A percentile compares a stretch with the other conserved stretches of the same genome.
These are phyloP conservation scores for Gyrodon lividus DNA, from an alignment of 768 basidiomycete genomes.

Conservation along the genomic window DNA sequence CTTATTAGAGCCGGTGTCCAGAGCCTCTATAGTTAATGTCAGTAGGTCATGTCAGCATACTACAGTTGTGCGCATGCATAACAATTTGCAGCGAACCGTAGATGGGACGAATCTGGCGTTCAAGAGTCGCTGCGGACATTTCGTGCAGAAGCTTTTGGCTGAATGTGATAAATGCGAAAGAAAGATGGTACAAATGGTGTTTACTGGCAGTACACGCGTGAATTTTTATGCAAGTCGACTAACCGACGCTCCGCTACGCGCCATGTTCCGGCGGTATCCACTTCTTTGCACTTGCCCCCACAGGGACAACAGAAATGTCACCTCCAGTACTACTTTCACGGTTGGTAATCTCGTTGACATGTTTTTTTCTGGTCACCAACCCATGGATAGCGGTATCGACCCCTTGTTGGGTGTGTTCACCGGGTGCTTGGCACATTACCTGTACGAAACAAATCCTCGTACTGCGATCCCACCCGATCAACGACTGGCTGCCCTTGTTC, in stretches of 20 bases:
- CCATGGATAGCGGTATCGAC: slow-evolving; percentile 54
- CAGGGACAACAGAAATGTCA: slow-evolving; percentile 33
- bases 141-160: slow-evolving; percentile 3
- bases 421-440: slow-evolving; percentile 73
- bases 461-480: slow-evolving; percentile 59
- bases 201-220: slow-evolving; percentile 11
- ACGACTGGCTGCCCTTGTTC: slow-evolving; percentile 50
- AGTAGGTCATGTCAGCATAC: neutral
- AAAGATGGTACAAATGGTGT: too few relatives aligned
- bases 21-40: slow-evolving; percentile 55
- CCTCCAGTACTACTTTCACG: slow-evolving; percentile 39
- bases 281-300: neutral
- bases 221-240: slow-evolving; percentile 26
- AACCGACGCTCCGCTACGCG: slow-evolving; percentile 28
- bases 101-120: slow-evolving; percentile 83
- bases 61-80: neutral
- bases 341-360: slow-evolving; percentile 16
- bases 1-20: slow-evolving; percentile 86
- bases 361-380: slow-evolving; percentile 4
- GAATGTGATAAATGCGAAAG: slow-evolving; percentile 2
- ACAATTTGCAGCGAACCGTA: slow-evolving; percentile 55
- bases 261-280: slow-evolving; percentile 24
- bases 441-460: slow-evolving; percentile 79
- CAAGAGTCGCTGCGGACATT: slow-evolving; percentile 60
- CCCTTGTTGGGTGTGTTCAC: slow-evolving; percentile 76